These are phyloP conservation scores for Talaromyces borbonicus DNA, from an alignment of 495 filamentous ascomycete species.

Conservation along the genomic window DNA sequence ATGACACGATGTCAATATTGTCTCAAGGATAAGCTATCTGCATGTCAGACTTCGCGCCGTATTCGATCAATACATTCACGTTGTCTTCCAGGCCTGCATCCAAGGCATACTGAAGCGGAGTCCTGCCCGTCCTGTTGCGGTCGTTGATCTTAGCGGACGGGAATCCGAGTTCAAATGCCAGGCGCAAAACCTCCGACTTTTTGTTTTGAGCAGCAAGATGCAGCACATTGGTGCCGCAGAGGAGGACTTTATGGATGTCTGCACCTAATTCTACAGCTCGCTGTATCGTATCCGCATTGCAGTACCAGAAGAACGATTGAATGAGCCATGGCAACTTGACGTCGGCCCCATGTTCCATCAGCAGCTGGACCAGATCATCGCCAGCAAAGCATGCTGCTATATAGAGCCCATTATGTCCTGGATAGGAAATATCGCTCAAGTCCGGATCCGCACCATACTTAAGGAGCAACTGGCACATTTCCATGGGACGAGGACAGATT, in stretches of 20 bases:
- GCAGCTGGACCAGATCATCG: background rate
- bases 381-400: background rate
- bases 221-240: background rate
- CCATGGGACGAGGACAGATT: background rate
- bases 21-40: background rate
- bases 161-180: background rate
- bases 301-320: background rate
- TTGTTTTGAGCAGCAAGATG: background rate
- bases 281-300: background rate
- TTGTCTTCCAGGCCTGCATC: background rate
- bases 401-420: background rate
- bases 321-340: background rate
- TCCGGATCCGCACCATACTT: background rate
- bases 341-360: background rate
- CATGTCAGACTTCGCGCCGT: background rate
- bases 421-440: background rate
- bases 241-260: background rate
- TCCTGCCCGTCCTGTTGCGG: background rate
- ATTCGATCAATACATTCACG: background rate
- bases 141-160: background rate
- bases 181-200: background rate
- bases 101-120: constrained; percentile 1
- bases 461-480: constrained; percentile 1
- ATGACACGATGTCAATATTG: background rate
- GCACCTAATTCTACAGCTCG: background rate